Evolutionary conservation across 140 eudicot genomes (phyloP).

Genomic region (Stevia rebaudiana): DNA sequence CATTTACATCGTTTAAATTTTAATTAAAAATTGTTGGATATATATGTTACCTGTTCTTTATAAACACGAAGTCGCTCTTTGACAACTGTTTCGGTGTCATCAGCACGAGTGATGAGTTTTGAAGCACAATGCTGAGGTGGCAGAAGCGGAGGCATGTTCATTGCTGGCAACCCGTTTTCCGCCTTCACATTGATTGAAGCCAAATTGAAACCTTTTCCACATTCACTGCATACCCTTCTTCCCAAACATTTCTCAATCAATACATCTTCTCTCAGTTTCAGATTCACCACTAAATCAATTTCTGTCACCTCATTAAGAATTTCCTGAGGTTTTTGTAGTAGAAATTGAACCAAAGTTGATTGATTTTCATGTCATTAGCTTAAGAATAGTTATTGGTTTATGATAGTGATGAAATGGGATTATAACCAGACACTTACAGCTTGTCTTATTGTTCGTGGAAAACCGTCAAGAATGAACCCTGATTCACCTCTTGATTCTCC

Average conservation of each 20-base stretch:
- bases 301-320: slow-evolving; percentile 80
- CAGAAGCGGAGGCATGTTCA: slow-evolving; percentile 80
- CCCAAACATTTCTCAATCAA: slow-evolving; percentile 91
- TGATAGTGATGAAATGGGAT: neutral
- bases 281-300: slow-evolving; percentile 87
- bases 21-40: neutral
- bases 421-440: slow-evolving; percentile 59
- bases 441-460: slow-evolving; percentile 92
- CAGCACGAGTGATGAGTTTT: slow-evolving; percentile 76
- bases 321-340: slow-evolving; percentile 49
- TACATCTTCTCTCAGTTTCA: slow-evolving; percentile 81
- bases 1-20: neutral
- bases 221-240: slow-evolving; percentile 77
- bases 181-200: slow-evolving; percentile 70
- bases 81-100: slow-evolving; percentile 78
- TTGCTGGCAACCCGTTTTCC: slow-evolving; percentile 73
- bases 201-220: slow-evolving; percentile 82
- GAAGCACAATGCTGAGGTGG: slow-evolving; percentile 74
- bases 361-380: no score
- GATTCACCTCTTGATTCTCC: slow-evolving; percentile 85
- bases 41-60: slow-evolving; percentile 64
- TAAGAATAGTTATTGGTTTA: neutral
- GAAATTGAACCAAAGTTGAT: neutral
- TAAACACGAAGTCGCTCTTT: slow-evolving; percentile 74
- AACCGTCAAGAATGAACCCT: slow-evolving; percentile 92